Conservation (phyloP, 2,329 filamentous ascomycete genomes). For the Annulohypoxylon truncatum region DNA sequence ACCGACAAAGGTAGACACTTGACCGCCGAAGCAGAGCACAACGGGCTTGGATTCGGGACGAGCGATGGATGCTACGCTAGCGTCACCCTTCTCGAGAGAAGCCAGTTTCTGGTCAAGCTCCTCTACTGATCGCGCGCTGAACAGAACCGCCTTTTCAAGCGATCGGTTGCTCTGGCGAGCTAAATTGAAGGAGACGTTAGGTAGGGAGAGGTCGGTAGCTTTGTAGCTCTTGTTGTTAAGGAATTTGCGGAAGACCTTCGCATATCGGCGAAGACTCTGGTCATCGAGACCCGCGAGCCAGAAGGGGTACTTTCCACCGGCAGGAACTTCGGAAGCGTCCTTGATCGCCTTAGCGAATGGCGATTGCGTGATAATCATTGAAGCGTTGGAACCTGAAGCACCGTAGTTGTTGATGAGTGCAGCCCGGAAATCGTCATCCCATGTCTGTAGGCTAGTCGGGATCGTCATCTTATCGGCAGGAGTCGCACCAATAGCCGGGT, state of each 20-base stretch:
- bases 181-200: slow-evolving; percentile 51
- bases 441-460: slow-evolving; percentile 30
- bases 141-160: slow-evolving; percentile 42
- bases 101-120: slow-evolving; percentile 45
- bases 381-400: slow-evolving; percentile 52
- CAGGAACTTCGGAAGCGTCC: neutral
- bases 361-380: slow-evolving; percentile 45
- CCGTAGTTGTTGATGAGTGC: slow-evolving; percentile 54
- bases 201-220: slow-evolving; percentile 28
- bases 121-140: slow-evolving; percentile 45
- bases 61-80: slow-evolving; percentile 7
- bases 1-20: slow-evolving; percentile 48
- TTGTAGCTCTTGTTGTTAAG: slow-evolving; percentile 37
- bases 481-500: slow-evolving; percentile 40
- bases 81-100: slow-evolving; percentile 20
- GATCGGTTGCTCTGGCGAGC: slow-evolving; percentile 48
- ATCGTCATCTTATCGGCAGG: slow-evolving; percentile 43
- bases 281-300: slow-evolving; percentile 42
- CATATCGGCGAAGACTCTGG: slow-evolving; percentile 32
- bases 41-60: slow-evolving; percentile 43
- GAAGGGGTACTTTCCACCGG: slow-evolving; percentile 30
- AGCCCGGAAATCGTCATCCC: slow-evolving; percentile 37
- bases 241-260: slow-evolving; percentile 37
- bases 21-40: slow-evolving; percentile 53
- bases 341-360: slow-evolving; percentile 34